phyloP scores from a whole-genome alignment of 139 green algal species.

The Mesostigma viride region DNA sequence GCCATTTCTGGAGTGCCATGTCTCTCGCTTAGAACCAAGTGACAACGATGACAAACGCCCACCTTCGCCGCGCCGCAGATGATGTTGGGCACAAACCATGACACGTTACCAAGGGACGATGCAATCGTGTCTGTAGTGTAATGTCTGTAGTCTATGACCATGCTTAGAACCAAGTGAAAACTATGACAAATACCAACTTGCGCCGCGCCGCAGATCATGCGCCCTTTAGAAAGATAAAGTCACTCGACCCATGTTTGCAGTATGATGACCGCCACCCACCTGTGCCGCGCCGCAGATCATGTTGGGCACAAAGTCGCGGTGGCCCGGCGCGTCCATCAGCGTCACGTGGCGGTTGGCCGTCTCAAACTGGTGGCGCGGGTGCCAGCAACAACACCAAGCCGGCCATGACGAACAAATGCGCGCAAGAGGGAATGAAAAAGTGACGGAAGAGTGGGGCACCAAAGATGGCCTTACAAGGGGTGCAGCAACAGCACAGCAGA shows the following conservation, averaged over 20 bases:
- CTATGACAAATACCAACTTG: no score
- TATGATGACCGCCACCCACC: slow-evolving; percentile 56
- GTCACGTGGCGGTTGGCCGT: background rate
- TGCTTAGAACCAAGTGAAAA: background rate
- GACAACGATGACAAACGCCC: no score
- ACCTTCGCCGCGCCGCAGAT: slow-evolving; percentile 65
- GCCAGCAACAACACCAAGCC: background rate
- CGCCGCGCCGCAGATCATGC: background rate
- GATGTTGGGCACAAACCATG: no score
- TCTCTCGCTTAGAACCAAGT: slow-evolving; percentile 3
- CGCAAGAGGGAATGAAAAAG: no score
- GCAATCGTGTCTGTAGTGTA: no score
- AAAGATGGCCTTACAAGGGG: no score
- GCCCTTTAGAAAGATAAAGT: background rate
- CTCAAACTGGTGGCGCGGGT: background rate
- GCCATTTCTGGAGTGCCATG: no score
- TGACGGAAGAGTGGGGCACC: no score
- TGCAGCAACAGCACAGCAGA: no score
- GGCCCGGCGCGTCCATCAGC: slow-evolving; percentile 88
- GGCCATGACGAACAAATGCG: no score
- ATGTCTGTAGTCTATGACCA: no score
- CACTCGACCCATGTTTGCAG: background rate
- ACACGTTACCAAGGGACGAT: no score
- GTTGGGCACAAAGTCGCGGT: slow-evolving; percentile 96
- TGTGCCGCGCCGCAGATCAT: slow-evolving; percentile 79